Evolutionary conservation across 371 early-diverging fungal genomes (phyloP), one percentile per base, ranked within the genome.

Genomic region (Choanephora cucurbitarum): DNA sequence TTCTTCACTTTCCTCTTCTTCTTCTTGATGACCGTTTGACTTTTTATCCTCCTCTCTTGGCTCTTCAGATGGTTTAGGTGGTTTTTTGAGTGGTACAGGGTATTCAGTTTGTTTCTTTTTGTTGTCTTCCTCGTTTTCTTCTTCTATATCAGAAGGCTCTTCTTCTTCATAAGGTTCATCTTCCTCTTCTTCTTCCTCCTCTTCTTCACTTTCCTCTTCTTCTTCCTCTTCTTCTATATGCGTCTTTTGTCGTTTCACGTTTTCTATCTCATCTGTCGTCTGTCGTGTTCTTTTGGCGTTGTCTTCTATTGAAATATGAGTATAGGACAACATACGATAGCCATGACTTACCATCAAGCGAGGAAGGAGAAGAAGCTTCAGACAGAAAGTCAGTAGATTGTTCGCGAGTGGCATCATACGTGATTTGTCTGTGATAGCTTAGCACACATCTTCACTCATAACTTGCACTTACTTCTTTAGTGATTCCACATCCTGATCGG

Each of bases 401-500:
- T 14, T 21, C 44, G 11, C 32, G 32, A 44, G 44, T 8, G 66
- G 52, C 43, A 39, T 37, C 21, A 21, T 19, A 49, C 21, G 33
- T 13, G 7, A 49, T 49, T 21, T 49, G 49, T 19, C 37, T 37
- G 33, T 32, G 33, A 50, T n/a, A n/a, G n/a, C n/a, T n/a, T n/a
- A 15, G 19, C 4, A 13, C 14, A 3, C 3, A 14, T 37, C 70
- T 46, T 69, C 67, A 49, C 57, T 58, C 23, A 45, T 14, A 24
- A 64, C 60, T 28, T 70, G 67, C 10, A 7, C 37, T 37, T 72
- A 75, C 75, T 78, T 78, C 39, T 66, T 62, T 51, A 78, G 33
- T 3, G 79, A 78, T 34, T 44, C 37, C 18, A 78, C 72, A 43
- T 71, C 72, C 34, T 72, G 69, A 54, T 78, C 75, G 18, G 55